Evolutionary conservation across 805 yeast species (phyloP), one percentile per base, ranked within the genome.

Genomic region (Wickerhamiella galacta): DNA sequence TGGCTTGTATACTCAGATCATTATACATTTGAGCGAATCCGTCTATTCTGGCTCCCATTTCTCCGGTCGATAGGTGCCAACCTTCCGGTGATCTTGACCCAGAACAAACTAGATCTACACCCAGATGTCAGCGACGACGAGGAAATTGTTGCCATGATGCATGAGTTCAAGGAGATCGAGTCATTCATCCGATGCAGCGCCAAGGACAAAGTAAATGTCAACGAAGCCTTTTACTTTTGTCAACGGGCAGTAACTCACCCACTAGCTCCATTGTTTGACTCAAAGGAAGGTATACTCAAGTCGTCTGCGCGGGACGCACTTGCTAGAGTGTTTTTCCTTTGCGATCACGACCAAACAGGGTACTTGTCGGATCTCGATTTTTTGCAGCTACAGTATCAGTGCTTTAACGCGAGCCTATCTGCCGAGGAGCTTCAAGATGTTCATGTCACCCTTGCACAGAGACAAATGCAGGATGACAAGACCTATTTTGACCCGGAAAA

Each of bases 1-100:
- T 78, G 95, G 87, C 64, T 90, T n/a, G 82, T 90, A 0, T 90
- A 85, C 50, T 70, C 90, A 3, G 96, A 85, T 48, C 93, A 83
- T 47, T 90, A 83, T 49, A 82, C 96, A 0, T 90, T 83, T 50
- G 96, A 90, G 51, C 64, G 96, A 30, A 71, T 90, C 4, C 73
- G 94, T 2, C 60, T 87, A 16, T 83, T 83, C 52, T 90, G 99
- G 99, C 75, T 90, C 68, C 90, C 92, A 32, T 68, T 76, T 62
- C 76, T 90, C 46, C 64, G 99, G 39, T 80, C 93, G 0, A 63
- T 82, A 66, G 99, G 98, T 3, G 82, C 87, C 36, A 90, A 90
- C 48, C 41, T 87, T 10, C 98, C 99, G 0, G 75, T 90, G n/a
- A 81, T 90, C 1, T 58, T 90, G 2, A 77, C 93, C 54, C 83